phyloP scores from a whole-genome alignment of 2,329 filamentous ascomycete species.

The Penicillium sp. region DNA sequence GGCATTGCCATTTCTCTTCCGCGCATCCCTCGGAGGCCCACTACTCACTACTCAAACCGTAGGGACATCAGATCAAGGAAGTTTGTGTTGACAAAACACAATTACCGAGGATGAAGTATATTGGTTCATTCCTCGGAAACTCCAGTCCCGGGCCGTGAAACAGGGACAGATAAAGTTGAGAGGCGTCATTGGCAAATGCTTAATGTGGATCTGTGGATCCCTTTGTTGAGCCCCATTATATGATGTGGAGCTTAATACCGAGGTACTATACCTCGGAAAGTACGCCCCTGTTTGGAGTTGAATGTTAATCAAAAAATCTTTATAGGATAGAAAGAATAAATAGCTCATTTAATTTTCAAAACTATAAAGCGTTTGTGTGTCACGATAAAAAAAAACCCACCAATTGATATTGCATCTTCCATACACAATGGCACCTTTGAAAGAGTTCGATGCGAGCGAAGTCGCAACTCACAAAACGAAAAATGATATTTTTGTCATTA shows the following conservation, averaged over 20 bases:
- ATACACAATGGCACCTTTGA: slow-evolving; percentile 2
- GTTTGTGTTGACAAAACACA: too few relatives aligned
- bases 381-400: background rate
- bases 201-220: background rate
- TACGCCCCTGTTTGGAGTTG: background rate
- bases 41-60: background rate
- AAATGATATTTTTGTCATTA: slow-evolving; percentile 53
- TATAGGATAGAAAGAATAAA: background rate
- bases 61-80: background rate
- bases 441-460: slow-evolving; percentile 22
- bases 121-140: background rate
- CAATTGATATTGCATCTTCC: background rate
- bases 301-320: background rate
- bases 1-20: background rate
- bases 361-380: background rate
- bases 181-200: background rate
- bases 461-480: slow-evolving; percentile 50
- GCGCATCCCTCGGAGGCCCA: background rate
- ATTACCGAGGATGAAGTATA: background rate
- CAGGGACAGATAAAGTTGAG: background rate
- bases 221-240: background rate
- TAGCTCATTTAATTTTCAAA: background rate
- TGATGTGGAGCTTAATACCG: background rate
- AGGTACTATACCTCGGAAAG: slow-evolving; percentile 6
- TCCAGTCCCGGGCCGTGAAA: background rate